These are phyloP conservation scores for Metarhizium album DNA, from an alignment of 2,329 filamentous ascomycete genomes.

Conservation along the genomic window DNA sequence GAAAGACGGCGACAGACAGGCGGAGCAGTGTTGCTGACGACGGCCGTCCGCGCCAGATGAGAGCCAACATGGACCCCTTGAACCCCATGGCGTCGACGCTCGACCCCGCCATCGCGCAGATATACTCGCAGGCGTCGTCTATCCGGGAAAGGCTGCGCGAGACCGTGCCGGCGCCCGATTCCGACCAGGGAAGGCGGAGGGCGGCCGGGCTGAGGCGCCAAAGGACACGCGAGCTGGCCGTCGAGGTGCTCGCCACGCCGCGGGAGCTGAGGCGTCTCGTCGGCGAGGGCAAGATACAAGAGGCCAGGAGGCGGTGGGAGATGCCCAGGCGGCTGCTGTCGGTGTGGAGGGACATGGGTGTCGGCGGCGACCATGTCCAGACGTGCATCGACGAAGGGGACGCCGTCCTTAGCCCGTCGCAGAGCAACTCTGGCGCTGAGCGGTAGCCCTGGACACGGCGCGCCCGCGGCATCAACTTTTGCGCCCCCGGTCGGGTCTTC, in stretches of 20 bases:
- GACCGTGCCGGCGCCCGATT: conserved; percentile 35
- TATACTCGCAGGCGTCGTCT: conserved; percentile 50
- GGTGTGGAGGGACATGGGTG: conserved; percentile 41
- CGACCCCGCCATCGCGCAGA: conserved; percentile 62
- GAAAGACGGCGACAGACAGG: too few species aligned
- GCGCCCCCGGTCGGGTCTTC: too few species aligned
- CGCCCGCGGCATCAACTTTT: too few species aligned
- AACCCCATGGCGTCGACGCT: conserved; percentile 64
- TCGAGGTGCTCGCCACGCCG: conserved; percentile 52
- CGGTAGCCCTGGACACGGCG: background rate
- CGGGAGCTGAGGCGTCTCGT: conserved; percentile 47
- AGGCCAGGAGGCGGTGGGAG: conserved; percentile 48
- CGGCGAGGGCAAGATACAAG: conserved; percentile 45
- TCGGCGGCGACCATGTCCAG: conserved; percentile 45
- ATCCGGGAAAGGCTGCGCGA: conserved; percentile 43
- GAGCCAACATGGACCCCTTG: conserved; percentile 68
- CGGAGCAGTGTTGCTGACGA: background rate
- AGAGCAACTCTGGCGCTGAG: conserved; percentile 11
- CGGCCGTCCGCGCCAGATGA: conserved; percentile 42
- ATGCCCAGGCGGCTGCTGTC: conserved; percentile 40
- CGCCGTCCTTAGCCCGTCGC: conserved; percentile 27
- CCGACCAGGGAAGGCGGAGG: conserved; percentile 24
- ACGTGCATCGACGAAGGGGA: conserved; percentile 44
- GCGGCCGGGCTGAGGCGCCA: conserved; percentile 23
- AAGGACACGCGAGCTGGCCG: conserved; percentile 45